Conservation (phyloP, 495 filamentous ascomycete genomes). For the Penicilliopsis zonata region DNA sequence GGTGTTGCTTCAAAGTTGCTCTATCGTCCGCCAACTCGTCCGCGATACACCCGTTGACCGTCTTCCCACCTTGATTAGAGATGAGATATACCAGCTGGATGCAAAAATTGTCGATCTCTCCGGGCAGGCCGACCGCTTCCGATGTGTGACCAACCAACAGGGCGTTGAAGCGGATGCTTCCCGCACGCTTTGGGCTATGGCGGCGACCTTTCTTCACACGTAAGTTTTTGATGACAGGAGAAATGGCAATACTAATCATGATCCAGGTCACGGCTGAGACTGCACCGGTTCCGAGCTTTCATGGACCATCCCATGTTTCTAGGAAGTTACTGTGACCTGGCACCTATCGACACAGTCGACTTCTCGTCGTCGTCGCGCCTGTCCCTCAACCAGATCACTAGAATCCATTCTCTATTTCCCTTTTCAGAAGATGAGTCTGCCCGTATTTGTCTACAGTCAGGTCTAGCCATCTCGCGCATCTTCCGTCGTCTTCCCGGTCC, state of each 20-base stretch:
- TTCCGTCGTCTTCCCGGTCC: slow-evolving; percentile 30
- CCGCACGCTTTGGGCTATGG: slow-evolving; percentile 26
- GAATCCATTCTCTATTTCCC: background rate
- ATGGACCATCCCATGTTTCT: slow-evolving; percentile 33
- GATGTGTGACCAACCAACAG: no score
- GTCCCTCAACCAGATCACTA: slow-evolving; percentile 1
- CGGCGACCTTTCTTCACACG: slow-evolving; percentile 38
- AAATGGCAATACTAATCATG: background rate
- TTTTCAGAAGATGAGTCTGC: slow-evolving; percentile 2
- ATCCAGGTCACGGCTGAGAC: slow-evolving; percentile 34
- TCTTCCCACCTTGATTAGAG: no score
- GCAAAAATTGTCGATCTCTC: background rate
- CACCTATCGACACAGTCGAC: slow-evolving; percentile 8
- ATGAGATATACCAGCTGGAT: background rate
- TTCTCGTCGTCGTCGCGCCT: no score
- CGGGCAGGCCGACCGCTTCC: background rate
- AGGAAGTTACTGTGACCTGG: slow-evolving; percentile 31
- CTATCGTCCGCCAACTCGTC: no score
- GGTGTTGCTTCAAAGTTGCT: no score
- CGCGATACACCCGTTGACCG: no score
- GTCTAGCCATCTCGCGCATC: slow-evolving; percentile 30
- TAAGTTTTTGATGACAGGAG: slow-evolving; percentile 5
- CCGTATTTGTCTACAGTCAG: slow-evolving; percentile 7
- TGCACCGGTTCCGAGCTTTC: slow-evolving; percentile 39
- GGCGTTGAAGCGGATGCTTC: slow-evolving; percentile 24